Percentiles rank a stretch among this genome's conserved stretches.
phyloP scores from a whole-genome alignment of 805 yeast genomes.

The Schwanniomyces polymorphus region DNA sequence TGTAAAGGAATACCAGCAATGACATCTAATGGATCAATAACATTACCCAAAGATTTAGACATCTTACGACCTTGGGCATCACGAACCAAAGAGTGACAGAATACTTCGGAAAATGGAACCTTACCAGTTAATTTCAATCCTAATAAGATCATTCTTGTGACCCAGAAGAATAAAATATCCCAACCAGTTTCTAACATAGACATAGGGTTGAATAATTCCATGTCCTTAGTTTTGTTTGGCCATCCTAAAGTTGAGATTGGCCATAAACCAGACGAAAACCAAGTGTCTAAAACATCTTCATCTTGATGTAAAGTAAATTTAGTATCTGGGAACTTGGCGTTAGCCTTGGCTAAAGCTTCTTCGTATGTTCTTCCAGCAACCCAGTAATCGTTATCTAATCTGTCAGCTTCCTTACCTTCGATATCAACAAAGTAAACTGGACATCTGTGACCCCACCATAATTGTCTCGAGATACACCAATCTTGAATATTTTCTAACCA shows the following conservation, averaged over 20 bases:
- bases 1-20: slow-evolving; percentile 83
- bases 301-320: slow-evolving; percentile 85
- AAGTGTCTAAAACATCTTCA: slow-evolving; percentile 97
- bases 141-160: slow-evolving; percentile 90
- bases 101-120: slow-evolving; percentile 93
- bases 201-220: slow-evolving; percentile 82
- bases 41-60: slow-evolving; percentile 98
- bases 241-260: slow-evolving; percentile 96
- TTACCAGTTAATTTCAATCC: slow-evolving; percentile 88
- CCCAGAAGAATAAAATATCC: slow-evolving; percentile 99
- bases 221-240: slow-evolving; percentile 79
- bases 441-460: slow-evolving; percentile 97
- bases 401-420: slow-evolving; percentile 70
- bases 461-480: slow-evolving; percentile 97
- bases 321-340: slow-evolving; percentile 64
- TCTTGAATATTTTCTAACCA: slow-evolving; percentile 97
- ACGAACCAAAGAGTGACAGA: slow-evolving; percentile 97
- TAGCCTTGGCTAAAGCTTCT: slow-evolving; percentile 86
- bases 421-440: slow-evolving; percentile 88
- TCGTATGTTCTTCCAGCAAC: slow-evolving; percentile 80
- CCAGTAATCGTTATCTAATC: slow-evolving; percentile 75
- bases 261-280: slow-evolving; percentile 99
- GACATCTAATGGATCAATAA: slow-evolving; percentile 93
- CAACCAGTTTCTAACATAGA: slow-evolving; percentile 97
- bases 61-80: slow-evolving; percentile 99